phyloP scores from a whole-genome alignment of 2,329 filamentous ascomycete genomes.

The Blastomyces parvus region DNA sequence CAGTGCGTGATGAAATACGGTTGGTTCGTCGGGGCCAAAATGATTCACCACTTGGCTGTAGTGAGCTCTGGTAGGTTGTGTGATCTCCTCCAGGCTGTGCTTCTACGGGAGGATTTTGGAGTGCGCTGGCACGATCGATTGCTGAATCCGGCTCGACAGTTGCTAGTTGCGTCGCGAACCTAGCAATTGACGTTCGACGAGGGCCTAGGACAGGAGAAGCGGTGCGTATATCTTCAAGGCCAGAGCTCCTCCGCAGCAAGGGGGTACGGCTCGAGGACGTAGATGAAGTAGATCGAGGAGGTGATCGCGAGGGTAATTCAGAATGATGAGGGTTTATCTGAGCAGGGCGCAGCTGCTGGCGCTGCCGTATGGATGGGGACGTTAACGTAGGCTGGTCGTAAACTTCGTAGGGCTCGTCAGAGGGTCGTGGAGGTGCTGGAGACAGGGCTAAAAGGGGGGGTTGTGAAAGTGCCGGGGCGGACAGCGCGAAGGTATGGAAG shows the following conservation, averaged over 20 bases:
- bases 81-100: conserved; percentile 26
- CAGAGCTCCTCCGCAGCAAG: conserved; percentile 46
- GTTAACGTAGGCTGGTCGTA: conserved; percentile 41
- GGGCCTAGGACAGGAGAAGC: conserved; percentile 38
- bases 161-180: conserved; percentile 23
- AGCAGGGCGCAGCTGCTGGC: conserved; percentile 32
- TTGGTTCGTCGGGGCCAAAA: conserved; percentile 43
- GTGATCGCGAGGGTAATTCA: conserved; percentile 3
- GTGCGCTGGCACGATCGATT: conserved; percentile 17
- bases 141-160: conserved; percentile 11
- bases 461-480: conserved; percentile 21
- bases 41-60: conserved; percentile 29
- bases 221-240: conserved; percentile 38
- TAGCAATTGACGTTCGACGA: conserved; percentile 22
- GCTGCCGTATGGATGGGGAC: conserved; percentile 34
- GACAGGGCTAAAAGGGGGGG: conserved; percentile 32
- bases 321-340: conserved; percentile 2
- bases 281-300: conserved; percentile 27
- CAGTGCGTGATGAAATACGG: conserved; percentile 72
- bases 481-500: conserved; percentile 25
- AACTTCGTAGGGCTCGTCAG: conserved; percentile 48
- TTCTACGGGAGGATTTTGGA: conserved; percentile 26
- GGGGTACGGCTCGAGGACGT: conserved; percentile 45
- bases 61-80: conserved; percentile 17
- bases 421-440: conserved; percentile 29